These are phyloP conservation scores for Arthrobotrys sphaeroides DNA, from an alignment of 2,329 filamentous ascomycete genomes.

Conservation along the genomic window DNA sequence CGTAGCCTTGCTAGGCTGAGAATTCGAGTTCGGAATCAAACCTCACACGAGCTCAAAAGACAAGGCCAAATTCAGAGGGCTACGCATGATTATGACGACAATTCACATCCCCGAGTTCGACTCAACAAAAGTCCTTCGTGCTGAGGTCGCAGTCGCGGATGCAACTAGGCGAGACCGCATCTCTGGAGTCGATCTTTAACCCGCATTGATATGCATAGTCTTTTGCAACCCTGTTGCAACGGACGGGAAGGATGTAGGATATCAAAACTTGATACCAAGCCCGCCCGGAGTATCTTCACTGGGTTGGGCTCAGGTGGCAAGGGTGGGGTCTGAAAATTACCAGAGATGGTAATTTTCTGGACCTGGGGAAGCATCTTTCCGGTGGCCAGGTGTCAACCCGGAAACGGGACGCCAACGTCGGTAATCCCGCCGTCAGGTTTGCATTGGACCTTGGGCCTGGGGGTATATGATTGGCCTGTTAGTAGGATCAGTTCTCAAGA, in stretches of 20 bases:
- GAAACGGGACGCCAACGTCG: slow-evolving; percentile 2
- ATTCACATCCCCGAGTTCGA: slow-evolving; percentile 10
- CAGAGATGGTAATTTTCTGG: slow-evolving; percentile 4
- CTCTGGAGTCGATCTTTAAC: slow-evolving; percentile 7
- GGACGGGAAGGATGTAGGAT: slow-evolving; percentile 1
- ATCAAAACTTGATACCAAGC: background rate
- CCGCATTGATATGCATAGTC: slow-evolving; percentile 5
- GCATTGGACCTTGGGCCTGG: slow-evolving; percentile 18
- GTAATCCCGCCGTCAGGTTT: slow-evolving; percentile 20
- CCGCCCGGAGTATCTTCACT: background rate
- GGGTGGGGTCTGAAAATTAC: slow-evolving; percentile 3
- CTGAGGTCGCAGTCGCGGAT: slow-evolving; percentile 35
- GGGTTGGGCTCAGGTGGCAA: slow-evolving; percentile 2
- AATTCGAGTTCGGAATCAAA: background rate
- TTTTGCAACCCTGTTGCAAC: background rate
- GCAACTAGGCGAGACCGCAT: slow-evolving; percentile 44
- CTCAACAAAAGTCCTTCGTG: background rate
- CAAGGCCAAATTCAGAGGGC: background rate
- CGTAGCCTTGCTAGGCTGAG: slow-evolving; percentile 4
- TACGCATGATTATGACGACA: background rate
- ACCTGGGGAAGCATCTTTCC: background rate
- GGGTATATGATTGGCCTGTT: background rate
- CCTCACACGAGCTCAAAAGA: background rate
- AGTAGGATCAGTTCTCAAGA: background rate
- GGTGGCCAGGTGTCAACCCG: background rate